A percentile compares a stretch with the other conserved stretches of the same genome.
Conservation (phyloP, 2,329 filamentous ascomycete species). For the Fusarium sp. region DNA sequence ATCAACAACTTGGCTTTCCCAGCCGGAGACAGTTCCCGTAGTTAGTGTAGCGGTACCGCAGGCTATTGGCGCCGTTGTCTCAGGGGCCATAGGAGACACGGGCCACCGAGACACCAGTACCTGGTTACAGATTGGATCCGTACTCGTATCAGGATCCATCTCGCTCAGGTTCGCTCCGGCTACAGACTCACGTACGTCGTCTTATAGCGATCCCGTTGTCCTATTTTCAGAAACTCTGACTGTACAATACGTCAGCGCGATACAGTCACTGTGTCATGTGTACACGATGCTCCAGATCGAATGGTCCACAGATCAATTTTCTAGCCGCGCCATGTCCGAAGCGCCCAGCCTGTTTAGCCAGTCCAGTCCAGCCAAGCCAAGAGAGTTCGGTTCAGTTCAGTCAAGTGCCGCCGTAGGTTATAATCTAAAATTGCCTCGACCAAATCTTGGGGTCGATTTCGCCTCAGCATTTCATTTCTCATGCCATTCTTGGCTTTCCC, state of each 20-base stretch:
- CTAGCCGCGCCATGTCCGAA: conserved; percentile 28
- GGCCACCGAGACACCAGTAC: neutral
- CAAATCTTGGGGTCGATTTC: conserved; percentile 10
- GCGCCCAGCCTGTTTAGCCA: conserved; percentile 20
- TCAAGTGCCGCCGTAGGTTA: neutral
- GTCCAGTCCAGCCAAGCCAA: conserved; percentile 11
- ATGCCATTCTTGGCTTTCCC: conserved; percentile 27
- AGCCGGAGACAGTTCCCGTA: conserved; percentile 40
- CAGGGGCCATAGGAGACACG: conserved; percentile 25
- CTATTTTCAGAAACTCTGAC: conserved; percentile 24
- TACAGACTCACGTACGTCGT: neutral
- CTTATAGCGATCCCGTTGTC: neutral
- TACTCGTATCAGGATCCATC: conserved; percentile 37
- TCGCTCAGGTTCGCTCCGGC: conserved; percentile 14
- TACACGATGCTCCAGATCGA: conserved; percentile 5
- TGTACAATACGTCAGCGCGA: conserved; percentile 22
- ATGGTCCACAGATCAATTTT: conserved; percentile 19
- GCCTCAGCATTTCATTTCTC: conserved; percentile 3
- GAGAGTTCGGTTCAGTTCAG: neutral
- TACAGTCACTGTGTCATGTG: conserved; percentile 28
- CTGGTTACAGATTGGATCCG: conserved; percentile 26
- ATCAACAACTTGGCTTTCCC: conserved; percentile 33
- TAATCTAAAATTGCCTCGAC: neutral
- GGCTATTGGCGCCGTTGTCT: conserved; percentile 36
- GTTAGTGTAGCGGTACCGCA: conserved; percentile 38